These are phyloP conservation scores for Nannochloropsis salina DNA, from an alignment of 108 stramenopile species.

Conservation along the genomic window DNA sequence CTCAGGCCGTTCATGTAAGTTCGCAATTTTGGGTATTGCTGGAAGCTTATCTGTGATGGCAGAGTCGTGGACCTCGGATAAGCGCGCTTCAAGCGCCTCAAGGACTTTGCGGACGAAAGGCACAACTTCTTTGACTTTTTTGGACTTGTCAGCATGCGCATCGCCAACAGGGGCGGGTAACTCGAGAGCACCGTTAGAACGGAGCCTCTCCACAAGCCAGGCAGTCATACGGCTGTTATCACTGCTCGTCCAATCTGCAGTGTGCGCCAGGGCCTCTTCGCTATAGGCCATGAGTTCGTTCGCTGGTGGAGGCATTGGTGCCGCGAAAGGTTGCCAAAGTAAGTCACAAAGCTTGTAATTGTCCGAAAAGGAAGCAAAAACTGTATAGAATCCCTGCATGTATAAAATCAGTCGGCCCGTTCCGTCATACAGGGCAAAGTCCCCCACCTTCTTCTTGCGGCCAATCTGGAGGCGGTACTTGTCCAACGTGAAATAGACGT, in stretches of 20 bases:
- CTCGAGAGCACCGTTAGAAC: neutral
- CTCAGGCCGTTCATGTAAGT: neutral
- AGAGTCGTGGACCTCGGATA: neutral
- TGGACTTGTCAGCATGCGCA: neutral
- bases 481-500: neutral
- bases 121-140: neutral
- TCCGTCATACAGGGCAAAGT: neutral
- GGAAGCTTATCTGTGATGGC: neutral
- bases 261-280: neutral
- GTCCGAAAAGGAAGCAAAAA: neutral
- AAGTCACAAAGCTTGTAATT: conserved; percentile 15
- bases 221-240: neutral
- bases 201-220: conserved; percentile 16
- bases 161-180: neutral
- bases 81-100: neutral
- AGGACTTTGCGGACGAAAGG: neutral
- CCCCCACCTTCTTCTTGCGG: conserved; percentile 10
- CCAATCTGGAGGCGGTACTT: conserved; percentile 15
- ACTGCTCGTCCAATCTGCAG: neutral
- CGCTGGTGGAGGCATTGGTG: neutral
- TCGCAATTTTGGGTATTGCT: neutral
- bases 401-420: neutral
- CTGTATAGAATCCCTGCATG: neutral
- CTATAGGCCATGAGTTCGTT: neutral
- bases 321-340: neutral